Base-by-base conservation (phyloP, 2,329 filamentous ascomycete genomes). In the Akanthomyces lecanii region DNA sequence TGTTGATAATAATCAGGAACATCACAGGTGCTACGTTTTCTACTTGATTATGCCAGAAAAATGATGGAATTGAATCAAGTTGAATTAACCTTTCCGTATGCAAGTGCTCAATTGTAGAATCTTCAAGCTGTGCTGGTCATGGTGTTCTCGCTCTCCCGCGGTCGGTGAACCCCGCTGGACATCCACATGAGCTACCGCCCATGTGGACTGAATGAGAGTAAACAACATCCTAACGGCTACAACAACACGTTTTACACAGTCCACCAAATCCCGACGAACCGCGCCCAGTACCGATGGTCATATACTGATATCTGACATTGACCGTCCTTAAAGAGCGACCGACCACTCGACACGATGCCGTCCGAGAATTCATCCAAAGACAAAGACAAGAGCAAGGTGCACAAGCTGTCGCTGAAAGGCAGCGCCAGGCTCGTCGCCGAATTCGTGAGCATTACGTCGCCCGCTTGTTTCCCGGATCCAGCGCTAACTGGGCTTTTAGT, bases 331-430 rank as follows among this genome's bases (percentile, higher is more conserved):
- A 14, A 25, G 5, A 47, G 14, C 45, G 23, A 40, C 21, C 33
- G 5, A 38, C 28, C 10, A 11, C 8, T 18, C 56, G 44, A 58
- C 33, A 56, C 33, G 7, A 64, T 64, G 53, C 51, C 40, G n/a
- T 57, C 63, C 38, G 58, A 61, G 42, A 64, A 61, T 30, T 36
- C 47, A 36, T 38, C 59, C 30, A 68, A 75, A 59, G 78, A 82
- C 56, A 87, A 86, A 75, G 85, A 88, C 71, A 92, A 92, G 72
- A 91, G 91, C 69, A 97, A 97, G 78, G 87, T 92, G 65, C 95
- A 99, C 81, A 98, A 97, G 82, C 85, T 99, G 66, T 91, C 93
- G 44, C 82, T 97, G 66, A 94, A 92, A 77, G 91, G 90, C 78
- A 85, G 79, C 69, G 86, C 92, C 45, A 96, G 94, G 77, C 85